phyloP scores from a whole-genome alignment of 305 asterid species.

The Fraxinus floribunda region DNA sequence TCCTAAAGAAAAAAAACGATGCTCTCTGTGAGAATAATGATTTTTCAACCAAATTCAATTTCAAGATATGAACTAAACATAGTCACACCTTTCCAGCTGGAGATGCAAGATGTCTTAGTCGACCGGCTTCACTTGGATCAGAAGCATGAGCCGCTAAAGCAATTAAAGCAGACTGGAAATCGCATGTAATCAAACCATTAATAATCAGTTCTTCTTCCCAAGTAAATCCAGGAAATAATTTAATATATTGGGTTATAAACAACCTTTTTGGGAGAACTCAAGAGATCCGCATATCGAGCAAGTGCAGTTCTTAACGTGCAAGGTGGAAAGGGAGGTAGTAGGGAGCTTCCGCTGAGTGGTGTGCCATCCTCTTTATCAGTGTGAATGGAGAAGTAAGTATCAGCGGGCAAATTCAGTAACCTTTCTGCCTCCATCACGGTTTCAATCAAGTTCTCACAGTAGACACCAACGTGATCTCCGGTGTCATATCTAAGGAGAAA shows the following conservation, averaged over 20 bases:
- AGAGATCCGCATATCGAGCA: conserved; percentile 78
- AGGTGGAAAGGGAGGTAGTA: conserved; percentile 88
- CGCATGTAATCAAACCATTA: conserved; percentile 10
- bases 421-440: conserved; percentile 89
- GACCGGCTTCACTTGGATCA: conserved; percentile 80
- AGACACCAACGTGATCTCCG: conserved; percentile 96
- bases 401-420: conserved; percentile 59
- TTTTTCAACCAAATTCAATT: background rate
- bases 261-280: conserved; percentile 92
- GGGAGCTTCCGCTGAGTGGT: conserved; percentile 57
- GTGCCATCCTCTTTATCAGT: conserved; percentile 77
- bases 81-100: conserved; percentile 90
- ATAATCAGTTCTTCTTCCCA: conserved; percentile 1
- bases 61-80: conserved; percentile 9
- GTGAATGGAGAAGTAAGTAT: conserved; percentile 79
- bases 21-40: conserved; percentile 13
- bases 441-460: conserved; percentile 78
- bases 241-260: background rate
- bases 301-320: conserved; percentile 86
- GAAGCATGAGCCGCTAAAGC: conserved; percentile 86
- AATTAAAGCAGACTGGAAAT: conserved; percentile 67
- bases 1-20: conserved; percentile 50
- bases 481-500: conserved; percentile 75
- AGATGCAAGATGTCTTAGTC: conserved; percentile 77
- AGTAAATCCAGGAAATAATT: background rate